Conservation (phyloP, 2,329 filamentous ascomycete genomes). For the Amesomyces nigricolor region DNA sequence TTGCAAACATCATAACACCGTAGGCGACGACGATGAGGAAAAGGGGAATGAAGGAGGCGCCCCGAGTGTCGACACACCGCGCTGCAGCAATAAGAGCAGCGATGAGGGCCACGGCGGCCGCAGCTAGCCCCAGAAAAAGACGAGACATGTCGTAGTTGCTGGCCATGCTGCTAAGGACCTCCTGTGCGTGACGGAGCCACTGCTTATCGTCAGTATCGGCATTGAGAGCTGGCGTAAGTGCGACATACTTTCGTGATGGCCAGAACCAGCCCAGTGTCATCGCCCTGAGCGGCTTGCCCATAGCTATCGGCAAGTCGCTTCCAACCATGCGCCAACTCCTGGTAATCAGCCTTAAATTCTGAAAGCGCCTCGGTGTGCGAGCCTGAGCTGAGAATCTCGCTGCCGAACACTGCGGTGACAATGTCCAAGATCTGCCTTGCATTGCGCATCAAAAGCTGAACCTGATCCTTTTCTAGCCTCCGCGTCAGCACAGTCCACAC, state of each 20-base stretch:
- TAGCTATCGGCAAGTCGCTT: constrained; percentile 29
- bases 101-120: constrained; percentile 34
- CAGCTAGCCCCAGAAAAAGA: constrained; percentile 45
- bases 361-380: constrained; percentile 25
- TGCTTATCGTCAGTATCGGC: constrained; percentile 24
- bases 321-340: constrained; percentile 67
- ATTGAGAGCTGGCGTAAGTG: not conserved
- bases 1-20: constrained; percentile 91
- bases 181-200: constrained; percentile 70
- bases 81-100: constrained; percentile 39
- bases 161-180: constrained; percentile 78
- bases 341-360: constrained; percentile 42
- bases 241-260: constrained; percentile 39
- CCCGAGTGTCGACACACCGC: constrained; percentile 20
- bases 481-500: constrained; percentile 15
- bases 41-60: constrained; percentile 39
- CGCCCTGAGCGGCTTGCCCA: constrained; percentile 18
- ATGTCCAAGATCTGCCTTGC: constrained; percentile 74
- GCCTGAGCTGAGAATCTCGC: constrained; percentile 37
- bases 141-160: constrained; percentile 80
- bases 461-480: constrained; percentile 44
- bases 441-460: constrained; percentile 70
- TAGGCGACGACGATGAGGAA: constrained; percentile 56
- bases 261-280: constrained; percentile 37
- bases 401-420: constrained; percentile 64